Evolutionary conservation across 345 rosid genomes (phyloP), one percentile per base, ranked within the genome.

Genomic region (Eutrema japonicum): DNA sequence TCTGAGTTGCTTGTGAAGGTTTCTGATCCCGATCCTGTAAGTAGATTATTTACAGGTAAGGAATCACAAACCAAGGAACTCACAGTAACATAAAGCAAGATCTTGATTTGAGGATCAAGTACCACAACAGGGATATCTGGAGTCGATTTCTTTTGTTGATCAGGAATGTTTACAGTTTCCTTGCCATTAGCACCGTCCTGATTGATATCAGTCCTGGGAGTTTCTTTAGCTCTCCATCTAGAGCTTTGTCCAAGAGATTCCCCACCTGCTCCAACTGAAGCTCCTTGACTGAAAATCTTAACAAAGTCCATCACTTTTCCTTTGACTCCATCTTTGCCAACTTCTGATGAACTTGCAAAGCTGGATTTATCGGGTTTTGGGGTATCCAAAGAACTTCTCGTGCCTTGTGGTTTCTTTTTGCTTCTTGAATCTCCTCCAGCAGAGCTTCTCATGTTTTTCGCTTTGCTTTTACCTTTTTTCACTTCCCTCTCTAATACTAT

Each of bases 261-360:
- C 4, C 62, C 70, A 18, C 50, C 81, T 10, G 82, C 72, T 51
- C 77, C 82, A 52, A 72, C 32, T 58, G 89, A 58, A 73, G 78
- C 18, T 77, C 78, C 97, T 79, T 83, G 91, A 66, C 80, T 91
- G 82, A 91, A 91, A 42, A 86, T 81, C 67, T 87, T 88, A 43
- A 91, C 80, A 64, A 91, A 93, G n/a, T 89, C 96, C 78, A 80
- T 89, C 55, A 93, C 89, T 80, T 81, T 93, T 78, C 91, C 92
- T 64, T 55, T 80, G 38, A 10, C 82, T 70, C 83, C 78, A 54
- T 53, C 76, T 74, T 83, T 86, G 53, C 66, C 79, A 32, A 52
- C 68, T 68, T 83, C 87, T 26, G 38, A 71, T 11, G 85, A 71
- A 38, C 75, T 77, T 41, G 65, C 83, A 13, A 38, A n/a, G 62